Conservation (phyloP, 441 rosid genomes). For the Mallotus repandus region DNA sequence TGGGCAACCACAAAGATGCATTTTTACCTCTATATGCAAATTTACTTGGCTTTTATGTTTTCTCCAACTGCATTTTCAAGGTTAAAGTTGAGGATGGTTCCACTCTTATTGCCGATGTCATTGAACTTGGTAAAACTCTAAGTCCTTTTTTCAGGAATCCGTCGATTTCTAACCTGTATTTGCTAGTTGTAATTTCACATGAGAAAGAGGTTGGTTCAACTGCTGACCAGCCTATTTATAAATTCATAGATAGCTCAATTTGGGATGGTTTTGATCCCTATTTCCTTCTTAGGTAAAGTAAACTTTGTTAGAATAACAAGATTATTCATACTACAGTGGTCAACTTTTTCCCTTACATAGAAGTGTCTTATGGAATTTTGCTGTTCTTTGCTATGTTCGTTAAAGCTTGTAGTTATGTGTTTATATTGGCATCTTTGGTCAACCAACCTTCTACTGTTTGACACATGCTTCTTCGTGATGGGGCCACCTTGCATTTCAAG, state of each 20-base stretch:
- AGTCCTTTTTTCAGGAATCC: conserved; percentile 70
- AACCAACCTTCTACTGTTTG: too few relatives aligned
- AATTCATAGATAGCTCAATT: conserved; percentile 29
- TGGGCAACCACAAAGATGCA: conserved; percentile 89
- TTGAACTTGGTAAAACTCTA: conserved; percentile 53
- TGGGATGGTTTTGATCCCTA: conserved; percentile 85
- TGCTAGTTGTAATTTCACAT: conserved; percentile 48
- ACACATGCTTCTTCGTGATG: too few relatives aligned
- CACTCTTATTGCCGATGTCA: conserved; percentile 39
- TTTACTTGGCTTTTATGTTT: conserved; percentile 72
- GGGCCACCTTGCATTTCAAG: too few relatives aligned
- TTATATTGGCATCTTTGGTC: too few relatives aligned
- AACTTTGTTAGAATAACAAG: conserved; percentile 19
- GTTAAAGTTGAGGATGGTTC: conserved; percentile 26
- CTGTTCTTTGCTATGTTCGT: too few relatives aligned
- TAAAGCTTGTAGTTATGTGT: too few relatives aligned
- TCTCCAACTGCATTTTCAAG: conserved; percentile 59
- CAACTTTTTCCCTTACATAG: not conserved
- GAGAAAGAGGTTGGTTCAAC: conserved; percentile 31
- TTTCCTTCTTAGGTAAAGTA: conserved; percentile 63
- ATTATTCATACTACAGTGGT: conserved; percentile 6
- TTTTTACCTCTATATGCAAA: conserved; percentile 80
- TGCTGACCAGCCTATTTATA: conserved; percentile 27
- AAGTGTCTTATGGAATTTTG: not conserved
- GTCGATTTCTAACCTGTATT: conserved; percentile 63